Percentiles rank a stretch among this genome's conserved stretches.
Evolutionary conservation across 2,329 filamentous ascomycete genomes (phyloP).

Genomic region (Trichophaea hybrida): DNA sequence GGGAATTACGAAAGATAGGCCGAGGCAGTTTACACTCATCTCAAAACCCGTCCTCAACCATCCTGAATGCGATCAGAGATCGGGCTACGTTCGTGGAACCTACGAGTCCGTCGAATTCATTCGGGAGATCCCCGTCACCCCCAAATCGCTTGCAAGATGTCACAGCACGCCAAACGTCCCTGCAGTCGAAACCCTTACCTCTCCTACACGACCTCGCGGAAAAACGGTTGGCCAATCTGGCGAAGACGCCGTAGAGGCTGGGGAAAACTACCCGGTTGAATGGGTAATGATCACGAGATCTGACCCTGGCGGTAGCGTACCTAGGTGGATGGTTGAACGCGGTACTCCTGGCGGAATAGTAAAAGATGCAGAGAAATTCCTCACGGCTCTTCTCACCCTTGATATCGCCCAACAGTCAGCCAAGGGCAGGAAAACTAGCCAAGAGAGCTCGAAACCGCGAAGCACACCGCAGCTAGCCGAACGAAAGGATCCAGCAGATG

Average conservation of each 20-base stretch:
- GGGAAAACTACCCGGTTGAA: slow-evolving; percentile 52
- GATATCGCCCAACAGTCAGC: slow-evolving; percentile 1
- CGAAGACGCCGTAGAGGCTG: background rate
- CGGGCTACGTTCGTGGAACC: slow-evolving; percentile 64
- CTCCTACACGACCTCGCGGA: background rate
- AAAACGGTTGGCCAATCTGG: background rate
- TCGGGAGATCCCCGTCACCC: slow-evolving; percentile 55
- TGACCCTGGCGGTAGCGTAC: slow-evolving; percentile 74
- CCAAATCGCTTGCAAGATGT: background rate
- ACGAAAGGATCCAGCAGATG: background rate
- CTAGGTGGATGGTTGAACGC: slow-evolving; percentile 80
- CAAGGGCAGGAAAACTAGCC: slow-evolving; percentile 16
- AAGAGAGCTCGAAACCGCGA: slow-evolving; percentile 6
- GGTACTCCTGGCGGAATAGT: slow-evolving; percentile 71
- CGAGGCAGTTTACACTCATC: slow-evolving; percentile 68
- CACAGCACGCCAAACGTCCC: background rate
- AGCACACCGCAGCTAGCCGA: background rate
- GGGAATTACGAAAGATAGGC: slow-evolving; percentile 30
- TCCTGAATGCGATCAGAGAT: slow-evolving; percentile 52
- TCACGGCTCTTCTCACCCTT: slow-evolving; percentile 33
- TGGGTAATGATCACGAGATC: slow-evolving; percentile 89
- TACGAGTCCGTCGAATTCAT: slow-evolving; percentile 92
- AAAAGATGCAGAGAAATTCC: slow-evolving; percentile 63
- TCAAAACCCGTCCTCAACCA: slow-evolving; percentile 72
- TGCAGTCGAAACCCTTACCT: background rate